Percentiles rank a stretch among this genome's conserved stretches.
These are phyloP conservation scores for Colletotrichum liriopes DNA, from an alignment of 2,329 filamentous ascomycete species.

Conservation along the genomic window DNA sequence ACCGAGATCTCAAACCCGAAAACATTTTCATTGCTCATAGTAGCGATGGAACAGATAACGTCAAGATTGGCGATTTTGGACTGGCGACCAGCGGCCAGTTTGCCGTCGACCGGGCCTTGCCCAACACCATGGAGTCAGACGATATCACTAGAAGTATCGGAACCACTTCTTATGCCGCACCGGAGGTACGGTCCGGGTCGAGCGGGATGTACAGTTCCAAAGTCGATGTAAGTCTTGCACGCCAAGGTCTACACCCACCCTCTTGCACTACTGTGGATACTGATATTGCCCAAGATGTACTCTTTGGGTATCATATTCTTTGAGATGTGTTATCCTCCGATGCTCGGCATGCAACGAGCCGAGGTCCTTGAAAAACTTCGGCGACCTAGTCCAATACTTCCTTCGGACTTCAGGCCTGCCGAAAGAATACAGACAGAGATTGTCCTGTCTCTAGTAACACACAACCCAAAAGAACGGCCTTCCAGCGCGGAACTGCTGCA, in stretches of 20 bases:
- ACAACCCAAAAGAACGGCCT: conserved; percentile 86
- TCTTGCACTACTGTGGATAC: not conserved
- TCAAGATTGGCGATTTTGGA: conserved; percentile 97
- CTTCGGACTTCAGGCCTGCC: conserved; percentile 78
- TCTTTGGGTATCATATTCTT: conserved; percentile 98
- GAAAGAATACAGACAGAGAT: conserved; percentile 85
- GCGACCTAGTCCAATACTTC: conserved; percentile 77
- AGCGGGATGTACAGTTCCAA: conserved; percentile 89
- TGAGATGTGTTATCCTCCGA: conserved; percentile 87
- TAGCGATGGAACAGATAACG: conserved; percentile 84
- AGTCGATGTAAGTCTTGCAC: conserved; percentile 78
- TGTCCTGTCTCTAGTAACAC: conserved; percentile 83
- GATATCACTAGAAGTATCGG: conserved; percentile 82
- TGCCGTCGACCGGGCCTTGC: conserved; percentile 68
- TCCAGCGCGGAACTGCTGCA: conserved; percentile 86
- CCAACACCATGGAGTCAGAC: conserved; percentile 61
- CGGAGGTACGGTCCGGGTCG: conserved; percentile 85
- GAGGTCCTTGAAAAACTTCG: conserved; percentile 78
- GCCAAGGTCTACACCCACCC: conserved; percentile 7
- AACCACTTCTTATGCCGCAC: conserved; percentile 93
- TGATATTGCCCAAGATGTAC: conserved; percentile 79
- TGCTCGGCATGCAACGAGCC: conserved; percentile 76
- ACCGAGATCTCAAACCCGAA: conserved; percentile 96
- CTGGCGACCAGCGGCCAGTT: conserved; percentile 91
- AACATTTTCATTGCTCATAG: conserved; percentile 89